Percentiles rank a stretch among this genome's conserved stretches.
Evolutionary conservation across 805 yeast species (phyloP).

Genomic region (Schwanniomyces pseudopolymorphus): DNA sequence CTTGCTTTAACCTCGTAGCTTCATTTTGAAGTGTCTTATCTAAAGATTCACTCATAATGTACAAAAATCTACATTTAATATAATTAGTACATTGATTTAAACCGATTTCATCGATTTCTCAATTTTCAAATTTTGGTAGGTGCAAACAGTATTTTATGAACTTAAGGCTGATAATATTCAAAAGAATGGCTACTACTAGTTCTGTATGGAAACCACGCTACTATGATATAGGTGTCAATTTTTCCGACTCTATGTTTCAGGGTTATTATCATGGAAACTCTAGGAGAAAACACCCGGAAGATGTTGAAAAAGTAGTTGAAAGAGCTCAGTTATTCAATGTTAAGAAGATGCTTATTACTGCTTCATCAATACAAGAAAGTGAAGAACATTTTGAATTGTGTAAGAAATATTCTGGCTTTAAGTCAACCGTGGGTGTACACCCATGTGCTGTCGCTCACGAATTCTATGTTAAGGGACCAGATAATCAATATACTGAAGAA

Average conservation of each 20-base stretch:
- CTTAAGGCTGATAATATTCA: not conserved
- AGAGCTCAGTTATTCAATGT: conserved; percentile 72
- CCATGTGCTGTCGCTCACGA: conserved; percentile 76
- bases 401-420: conserved; percentile 31
- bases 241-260: conserved; percentile 85
- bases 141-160: not conserved
- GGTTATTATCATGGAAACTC: conserved; percentile 72
- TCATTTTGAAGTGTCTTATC: conserved; percentile 18
- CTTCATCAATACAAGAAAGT: conserved; percentile 73
- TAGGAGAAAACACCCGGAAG: conserved; percentile 59
- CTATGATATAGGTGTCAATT: conserved; percentile 61
- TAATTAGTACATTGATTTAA: not conserved
- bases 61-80: not conserved
- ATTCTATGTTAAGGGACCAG: conserved; percentile 26
- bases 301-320: conserved; percentile 59
- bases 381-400: conserved; percentile 59
- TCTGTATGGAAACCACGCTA: conserved; percentile 40
- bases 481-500: conserved; percentile 34
- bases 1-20: conserved; percentile 35
- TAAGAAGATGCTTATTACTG: conserved; percentile 73
- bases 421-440: conserved; percentile 89
- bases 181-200: not conserved
- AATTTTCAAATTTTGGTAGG: not conserved
- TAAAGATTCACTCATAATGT: conserved; percentile 2
- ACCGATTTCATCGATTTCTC: not conserved